Evolutionary conservation across 2,329 filamentous ascomycete species (phyloP), one percentile per base, ranked within the genome.

Genomic region (Dothideomycetes sp.): DNA sequence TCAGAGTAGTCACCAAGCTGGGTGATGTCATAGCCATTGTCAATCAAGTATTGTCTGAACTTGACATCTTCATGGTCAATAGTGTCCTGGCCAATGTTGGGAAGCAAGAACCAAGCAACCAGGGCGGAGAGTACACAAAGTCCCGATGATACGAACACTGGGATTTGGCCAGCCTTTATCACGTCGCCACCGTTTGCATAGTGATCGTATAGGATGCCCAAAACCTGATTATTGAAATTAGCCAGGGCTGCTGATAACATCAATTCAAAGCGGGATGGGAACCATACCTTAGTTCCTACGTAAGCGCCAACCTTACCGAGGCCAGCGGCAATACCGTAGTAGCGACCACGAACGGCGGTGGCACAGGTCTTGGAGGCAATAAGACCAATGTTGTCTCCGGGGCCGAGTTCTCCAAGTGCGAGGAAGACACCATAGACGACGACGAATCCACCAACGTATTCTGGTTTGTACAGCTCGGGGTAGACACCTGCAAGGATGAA

Each of bases 401-500:
- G 86, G 0, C 88, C 87, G 31, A 93, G 63, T 58, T 91, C 85
- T 36, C 84, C 84, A 1, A 89, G 69, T 0, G 79, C 74, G 40
- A 85, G 66, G 64, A 91, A 91, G 47, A 91, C 69, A 12, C 74
- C 84, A 50, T 87, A 89, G 3, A 89, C 75, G 4, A 87, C 80
- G 1, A 84, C 79, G 49, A 91, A 93, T 0, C 69, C 83, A 5
- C 70, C 84, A 4, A 91, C 76, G 44, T 85, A 77, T 44, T 70
- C 54, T 0, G 77, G 66, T 37, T 76, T 70, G 0, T 77, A 76
- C n/a, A 95, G 72, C 38, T 70, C 71, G 4, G 64, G 60, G 61
- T 94, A 94, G 47, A 77, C 77, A 8, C 79, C 86, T 0, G 85
- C 81, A 84, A 94, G 93, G 62, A 88, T 79, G 61, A 89, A 94